A percentile compares a stretch with the other conserved stretches of the same genome.
phyloP scores from a whole-genome alignment of 2,329 filamentous ascomycete genomes.

The Drechslerella coelobrocha region DNA sequence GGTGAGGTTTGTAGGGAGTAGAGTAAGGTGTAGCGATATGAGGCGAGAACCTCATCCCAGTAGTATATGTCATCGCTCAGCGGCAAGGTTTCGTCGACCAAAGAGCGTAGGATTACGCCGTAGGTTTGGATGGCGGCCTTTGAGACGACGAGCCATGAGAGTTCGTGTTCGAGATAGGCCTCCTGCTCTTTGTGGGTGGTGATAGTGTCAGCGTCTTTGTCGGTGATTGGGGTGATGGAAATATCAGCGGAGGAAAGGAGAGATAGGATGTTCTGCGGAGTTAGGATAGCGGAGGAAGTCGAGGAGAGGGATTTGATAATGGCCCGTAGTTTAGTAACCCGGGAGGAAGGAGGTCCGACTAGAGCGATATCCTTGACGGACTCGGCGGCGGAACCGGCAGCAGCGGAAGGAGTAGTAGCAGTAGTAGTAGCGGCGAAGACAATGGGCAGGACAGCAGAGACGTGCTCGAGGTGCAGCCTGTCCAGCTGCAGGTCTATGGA shows the following conservation, averaged over 20 bases:
- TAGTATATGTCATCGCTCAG: conserved; percentile 90
- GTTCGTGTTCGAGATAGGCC: conserved; percentile 71
- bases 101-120: conserved; percentile 75
- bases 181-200: conserved; percentile 55
- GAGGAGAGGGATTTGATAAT: conserved; percentile 76
- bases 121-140: conserved; percentile 94
- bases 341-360: conserved; percentile 63
- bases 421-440: conserved; percentile 55
- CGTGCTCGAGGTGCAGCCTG: conserved; percentile 63
- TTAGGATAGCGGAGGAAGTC: conserved; percentile 70
- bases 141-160: conserved; percentile 88
- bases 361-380: conserved; percentile 55
- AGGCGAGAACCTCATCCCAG: conserved; percentile 87
- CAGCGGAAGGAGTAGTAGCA: conserved; percentile 54
- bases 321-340: conserved; percentile 66
- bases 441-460: conserved; percentile 36
- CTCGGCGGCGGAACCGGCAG: conserved; percentile 54
- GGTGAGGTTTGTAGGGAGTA: conserved; percentile 90
- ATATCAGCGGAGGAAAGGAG: conserved; percentile 71
- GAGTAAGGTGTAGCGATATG: conserved; percentile 76
- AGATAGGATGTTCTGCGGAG: conserved; percentile 66
- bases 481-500: conserved; percentile 71
- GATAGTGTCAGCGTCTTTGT: conserved; percentile 55
- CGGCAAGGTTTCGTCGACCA: conserved; percentile 82
- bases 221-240: conserved; percentile 59